Evolutionary conservation across 208 protist genomes (phyloP).

Genomic region (Trypanosoma boissoni): DNA sequence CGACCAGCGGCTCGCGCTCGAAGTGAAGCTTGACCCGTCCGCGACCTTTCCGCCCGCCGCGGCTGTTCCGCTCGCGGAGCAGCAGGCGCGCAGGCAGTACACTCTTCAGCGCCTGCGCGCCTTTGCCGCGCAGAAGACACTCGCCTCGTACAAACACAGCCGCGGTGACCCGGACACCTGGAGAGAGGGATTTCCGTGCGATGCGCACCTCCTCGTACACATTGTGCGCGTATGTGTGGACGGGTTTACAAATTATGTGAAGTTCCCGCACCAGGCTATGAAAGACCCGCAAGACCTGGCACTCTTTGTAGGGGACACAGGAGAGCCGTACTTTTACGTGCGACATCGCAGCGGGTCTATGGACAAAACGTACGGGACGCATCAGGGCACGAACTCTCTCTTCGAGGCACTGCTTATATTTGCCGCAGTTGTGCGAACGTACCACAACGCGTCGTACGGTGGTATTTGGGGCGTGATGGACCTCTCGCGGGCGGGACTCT

Average conservation of each 20-base stretch:
- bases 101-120: conserved; percentile 57
- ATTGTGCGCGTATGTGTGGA: conserved; percentile 57
- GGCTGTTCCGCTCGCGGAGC: conserved; percentile 29
- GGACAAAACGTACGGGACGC: conserved; percentile 39
- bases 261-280: conserved; percentile 51
- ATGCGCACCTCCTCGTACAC: conserved; percentile 80
- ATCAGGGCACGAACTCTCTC: conserved; percentile 52
- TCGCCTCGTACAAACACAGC: conserved; percentile 45
- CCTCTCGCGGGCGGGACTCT: conserved; percentile 32
- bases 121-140: conserved; percentile 38
- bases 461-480: conserved; percentile 59
- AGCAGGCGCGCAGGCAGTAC: conserved; percentile 44
- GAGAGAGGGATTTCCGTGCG: conserved; percentile 54
- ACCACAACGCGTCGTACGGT: conserved; percentile 57
- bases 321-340: conserved; percentile 85
- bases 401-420: conserved; percentile 75
- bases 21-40: conserved; percentile 47
- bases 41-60: conserved; percentile 38
- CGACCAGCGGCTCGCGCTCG: conserved; percentile 67
- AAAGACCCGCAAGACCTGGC: conserved; percentile 38
- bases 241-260: conserved; percentile 57
- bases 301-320: conserved; percentile 69
- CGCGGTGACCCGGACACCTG: conserved; percentile 47
- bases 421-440: conserved; percentile 46
- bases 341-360: conserved; percentile 33